A percentile compares a stretch with the other conserved stretches of the same genome.
phyloP scores from a whole-genome alignment of 2,329 filamentous ascomycete species.

The Dendrostoma leiphaemia region DNA sequence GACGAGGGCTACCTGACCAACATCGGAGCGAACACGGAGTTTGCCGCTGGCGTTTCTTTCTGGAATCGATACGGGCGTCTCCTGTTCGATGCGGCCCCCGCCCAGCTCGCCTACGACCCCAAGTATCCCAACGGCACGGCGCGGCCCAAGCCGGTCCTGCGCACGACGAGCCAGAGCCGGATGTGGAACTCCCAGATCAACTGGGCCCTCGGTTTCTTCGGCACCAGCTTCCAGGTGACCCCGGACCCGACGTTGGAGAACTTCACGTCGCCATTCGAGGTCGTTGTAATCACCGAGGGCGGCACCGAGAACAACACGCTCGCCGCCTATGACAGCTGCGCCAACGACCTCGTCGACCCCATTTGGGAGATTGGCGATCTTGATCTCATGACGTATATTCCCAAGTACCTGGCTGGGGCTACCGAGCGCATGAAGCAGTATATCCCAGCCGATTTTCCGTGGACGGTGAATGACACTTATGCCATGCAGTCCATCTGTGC shows the following conservation, averaged over 20 bases:
- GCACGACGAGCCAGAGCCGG: conserved; percentile 52
- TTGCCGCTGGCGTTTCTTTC: conserved; percentile 46
- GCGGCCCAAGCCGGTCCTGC: conserved; percentile 46
- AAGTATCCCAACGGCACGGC: conserved; percentile 43
- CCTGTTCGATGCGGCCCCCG: conserved; percentile 46
- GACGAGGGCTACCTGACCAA: conserved; percentile 36
- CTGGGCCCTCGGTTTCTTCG: conserved; percentile 52
- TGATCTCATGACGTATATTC: conserved; percentile 38
- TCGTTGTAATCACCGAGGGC: conserved; percentile 50
- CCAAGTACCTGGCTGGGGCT: conserved; percentile 31
- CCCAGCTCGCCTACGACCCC: conserved; percentile 46
- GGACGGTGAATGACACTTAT: conserved; percentile 49
- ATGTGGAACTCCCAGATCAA: conserved; percentile 54
- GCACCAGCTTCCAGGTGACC: conserved; percentile 39
- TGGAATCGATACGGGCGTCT: conserved; percentile 54
- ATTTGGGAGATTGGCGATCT: conserved; percentile 36
- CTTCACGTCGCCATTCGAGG: conserved; percentile 40
- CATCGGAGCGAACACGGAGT: conserved; percentile 48
- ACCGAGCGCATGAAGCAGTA: conserved; percentile 44
- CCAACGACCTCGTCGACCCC: conserved; percentile 34
- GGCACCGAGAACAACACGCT: conserved; percentile 51
- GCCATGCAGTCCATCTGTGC: conserved; percentile 52
- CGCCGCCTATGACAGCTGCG: conserved; percentile 49
- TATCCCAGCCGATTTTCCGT: conserved; percentile 44
- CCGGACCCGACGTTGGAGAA: conserved; percentile 37